phyloP scores from a whole-genome alignment of 164 flowering plant species.

The grape (Vitis vinifera) region DNA sequence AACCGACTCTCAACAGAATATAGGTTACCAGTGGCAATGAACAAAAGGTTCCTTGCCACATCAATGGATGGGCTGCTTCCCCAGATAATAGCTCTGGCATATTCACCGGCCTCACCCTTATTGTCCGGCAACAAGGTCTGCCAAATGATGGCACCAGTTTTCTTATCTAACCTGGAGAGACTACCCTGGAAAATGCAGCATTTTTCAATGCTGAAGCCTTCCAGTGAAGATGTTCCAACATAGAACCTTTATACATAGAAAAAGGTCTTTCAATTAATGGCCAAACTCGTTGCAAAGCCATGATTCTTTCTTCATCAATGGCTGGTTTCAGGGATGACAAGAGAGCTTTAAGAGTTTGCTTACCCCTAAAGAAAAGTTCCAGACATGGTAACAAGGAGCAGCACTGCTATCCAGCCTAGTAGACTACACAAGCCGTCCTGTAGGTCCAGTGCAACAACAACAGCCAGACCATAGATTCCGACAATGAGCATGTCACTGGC shows the following conservation, averaged over 20 bases:
- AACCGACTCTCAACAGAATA: background rate
- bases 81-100: conserved; percentile 44
- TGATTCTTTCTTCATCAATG: background rate
- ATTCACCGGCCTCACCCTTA: conserved; percentile 20
- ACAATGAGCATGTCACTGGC: conserved; percentile 30
- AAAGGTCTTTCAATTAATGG: background rate
- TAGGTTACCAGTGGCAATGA: conserved; percentile 38
- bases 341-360: too few species aligned
- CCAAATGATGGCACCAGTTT: conserved; percentile 36
- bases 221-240: conserved; percentile 36
- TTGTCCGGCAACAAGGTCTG: conserved; percentile 39
- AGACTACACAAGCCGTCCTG: conserved; percentile 36
- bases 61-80: conserved; percentile 48
- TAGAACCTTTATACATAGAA: conserved; percentile 16
- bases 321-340: too few species aligned
- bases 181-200: conserved; percentile 48
- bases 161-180: conserved; percentile 28
- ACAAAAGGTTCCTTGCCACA: conserved; percentile 17
- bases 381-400: conserved; percentile 30
- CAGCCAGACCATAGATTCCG: conserved; percentile 36
- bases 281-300: too few species aligned
- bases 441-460: conserved; percentile 25
- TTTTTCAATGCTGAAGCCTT: conserved; percentile 9
- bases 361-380: conserved; percentile 14
- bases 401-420: conserved; percentile 28